phyloP scores from a whole-genome alignment of 2,329 filamentous ascomycete genomes.

The Chrysoporthe cubensis region DNA sequence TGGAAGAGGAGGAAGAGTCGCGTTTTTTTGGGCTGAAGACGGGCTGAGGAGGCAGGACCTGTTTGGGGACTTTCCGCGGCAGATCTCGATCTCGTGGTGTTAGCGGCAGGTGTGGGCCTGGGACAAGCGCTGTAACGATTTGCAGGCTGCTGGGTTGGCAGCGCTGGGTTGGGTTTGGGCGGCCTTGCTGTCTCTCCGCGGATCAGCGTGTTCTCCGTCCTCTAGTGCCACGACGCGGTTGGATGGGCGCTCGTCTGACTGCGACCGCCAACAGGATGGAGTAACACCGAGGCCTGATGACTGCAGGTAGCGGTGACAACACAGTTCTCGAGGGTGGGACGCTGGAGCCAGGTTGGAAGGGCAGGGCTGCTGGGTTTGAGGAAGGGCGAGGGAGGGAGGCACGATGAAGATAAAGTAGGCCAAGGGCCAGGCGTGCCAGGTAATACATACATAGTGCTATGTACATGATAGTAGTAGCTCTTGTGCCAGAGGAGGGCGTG shows the following conservation, averaged over 20 bases:
- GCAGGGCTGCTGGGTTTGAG: background rate
- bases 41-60: conserved; percentile 1
- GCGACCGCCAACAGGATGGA: background rate
- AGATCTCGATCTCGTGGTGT: conserved; percentile 8
- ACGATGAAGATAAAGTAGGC: background rate
- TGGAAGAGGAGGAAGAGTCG: conserved; percentile 2
- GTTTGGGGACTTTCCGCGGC: background rate
- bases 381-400: background rate
- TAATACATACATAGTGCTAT: no score
- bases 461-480: background rate
- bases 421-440: background rate
- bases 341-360: background rate
- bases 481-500: background rate
- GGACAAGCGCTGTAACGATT: conserved; percentile 16
- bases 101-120: conserved; percentile 20
- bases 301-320: background rate
- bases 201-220: background rate
- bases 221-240: background rate
- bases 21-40: background rate
- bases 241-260: background rate
- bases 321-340: background rate
- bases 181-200: background rate
- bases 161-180: conserved; percentile 2
- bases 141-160: conserved; percentile 6
- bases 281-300: background rate